Evolutionary conservation across 192 early-diverging fungal genomes (phyloP).

Genomic region (Coemansia sp.): DNA sequence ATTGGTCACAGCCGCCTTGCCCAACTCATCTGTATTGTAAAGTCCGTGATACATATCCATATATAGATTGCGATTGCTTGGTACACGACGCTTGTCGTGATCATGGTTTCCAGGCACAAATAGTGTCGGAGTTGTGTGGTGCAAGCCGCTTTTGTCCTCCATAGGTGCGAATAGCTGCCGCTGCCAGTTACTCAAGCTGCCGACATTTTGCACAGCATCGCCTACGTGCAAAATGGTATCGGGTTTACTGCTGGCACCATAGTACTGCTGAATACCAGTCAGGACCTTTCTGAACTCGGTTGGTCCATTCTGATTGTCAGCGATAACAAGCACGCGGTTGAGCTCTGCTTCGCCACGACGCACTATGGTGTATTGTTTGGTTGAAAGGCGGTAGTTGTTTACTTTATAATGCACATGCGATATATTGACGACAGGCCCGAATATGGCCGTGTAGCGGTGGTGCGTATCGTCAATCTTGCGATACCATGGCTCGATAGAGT

Average conservation of each 20-base stretch:
- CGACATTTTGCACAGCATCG: constrained; percentile 64
- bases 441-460: constrained; percentile 37
- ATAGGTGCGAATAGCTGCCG: constrained; percentile 67
- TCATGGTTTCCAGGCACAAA: constrained; percentile 80
- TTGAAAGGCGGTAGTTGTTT: constrained; percentile 18
- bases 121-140: constrained; percentile 61
- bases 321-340: constrained; percentile 34
- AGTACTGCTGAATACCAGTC: constrained; percentile 7
- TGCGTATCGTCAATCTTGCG: constrained; percentile 29
- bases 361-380: constrained; percentile 23
- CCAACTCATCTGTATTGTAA: constrained; percentile 15
- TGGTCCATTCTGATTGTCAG: constrained; percentile 49
- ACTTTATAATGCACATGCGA: constrained; percentile 29
- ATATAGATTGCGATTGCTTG: constrained; percentile 55
- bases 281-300: constrained; percentile 30
- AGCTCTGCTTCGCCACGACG: constrained; percentile 5
- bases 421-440: constrained; percentile 26
- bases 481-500: constrained; percentile 29
- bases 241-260: constrained; percentile 9
- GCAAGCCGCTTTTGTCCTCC: constrained; percentile 55
- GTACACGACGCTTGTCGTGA: constrained; percentile 56
- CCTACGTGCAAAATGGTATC: constrained; percentile 70
- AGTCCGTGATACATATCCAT: constrained; percentile 51
- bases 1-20: constrained; percentile 11
- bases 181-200: constrained; percentile 67